phyloP scores from a whole-genome alignment of 345 rosid genomes.

The Citrus mangshanensis region DNA sequence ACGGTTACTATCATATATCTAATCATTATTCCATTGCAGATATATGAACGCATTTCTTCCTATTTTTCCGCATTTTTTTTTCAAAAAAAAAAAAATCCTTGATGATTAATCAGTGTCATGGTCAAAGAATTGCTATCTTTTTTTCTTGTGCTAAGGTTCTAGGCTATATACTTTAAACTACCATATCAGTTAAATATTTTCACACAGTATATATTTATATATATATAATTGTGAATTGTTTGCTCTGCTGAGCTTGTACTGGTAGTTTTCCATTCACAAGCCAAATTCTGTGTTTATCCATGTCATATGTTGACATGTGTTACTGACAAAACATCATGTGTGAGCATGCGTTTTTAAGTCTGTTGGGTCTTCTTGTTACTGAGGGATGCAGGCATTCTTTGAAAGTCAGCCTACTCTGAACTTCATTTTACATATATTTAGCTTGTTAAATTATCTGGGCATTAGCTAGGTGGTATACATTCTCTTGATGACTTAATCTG shows the following conservation, averaged over 20 bases:
- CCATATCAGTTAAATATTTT: too few species aligned
- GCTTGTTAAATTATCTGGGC: too few species aligned
- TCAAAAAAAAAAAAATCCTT: not conserved
- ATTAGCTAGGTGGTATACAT: not conserved
- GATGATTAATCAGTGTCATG: not conserved
- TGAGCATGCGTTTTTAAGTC: not conserved
- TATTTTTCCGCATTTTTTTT: not conserved
- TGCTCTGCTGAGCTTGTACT: too few species aligned
- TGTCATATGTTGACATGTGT: too few species aligned
- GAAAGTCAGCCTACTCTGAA: not conserved
- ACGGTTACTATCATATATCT: not conserved
- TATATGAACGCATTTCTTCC: not conserved
- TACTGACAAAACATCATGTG: too few species aligned
- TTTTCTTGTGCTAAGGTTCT: not conserved
- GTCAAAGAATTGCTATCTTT: not conserved
- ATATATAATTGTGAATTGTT: too few species aligned
- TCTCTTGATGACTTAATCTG: not conserved
- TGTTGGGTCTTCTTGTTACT: not conserved
- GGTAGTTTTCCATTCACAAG: too few species aligned
- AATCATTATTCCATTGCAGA: not conserved
- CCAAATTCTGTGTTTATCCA: too few species aligned
- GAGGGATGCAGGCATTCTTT: not conserved
- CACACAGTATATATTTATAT: too few species aligned
- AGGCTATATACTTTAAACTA: not conserved
- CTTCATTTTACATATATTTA: not conserved